Base-by-base conservation (phyloP, 805 yeast species). In the Nakazawaea ambrosiae region DNA sequence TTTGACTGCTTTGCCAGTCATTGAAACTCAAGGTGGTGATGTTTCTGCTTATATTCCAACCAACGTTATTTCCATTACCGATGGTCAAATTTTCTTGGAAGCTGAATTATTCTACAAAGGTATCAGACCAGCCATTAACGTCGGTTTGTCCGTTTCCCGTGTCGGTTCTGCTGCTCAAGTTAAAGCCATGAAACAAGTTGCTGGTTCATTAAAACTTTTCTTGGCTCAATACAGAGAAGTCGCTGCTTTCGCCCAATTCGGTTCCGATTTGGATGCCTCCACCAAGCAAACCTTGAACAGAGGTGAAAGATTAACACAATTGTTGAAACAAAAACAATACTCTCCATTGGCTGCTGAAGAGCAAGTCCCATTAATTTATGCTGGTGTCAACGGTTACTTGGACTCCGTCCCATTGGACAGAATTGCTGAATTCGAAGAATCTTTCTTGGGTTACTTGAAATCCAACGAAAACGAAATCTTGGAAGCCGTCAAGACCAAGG, bases 161-260 rank as follows among this genome's bases (percentile, higher is more conserved):
- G 98, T 92, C 75, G 98, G 98, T 75, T 90, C 97, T 51, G 98
- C 98, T 61, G 98, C 98, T 61, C 98, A 92, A 79, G 97, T 92
- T 60, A 92, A 92, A 81, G 98, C 98, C 71, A 87, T 92, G 94
- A 92, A 92, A 76, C 97, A 92, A 80, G 97, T 92, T 72, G 98
- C 98, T 56, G 99, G 98, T 83, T 92, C 98, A 56, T 84, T 92
- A 75, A 92, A 92, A 74, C 86, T 92, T 70, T 92, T 88, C 96
- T 85, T 92, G 80, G 99, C 99, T 60, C 99, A 92, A 79, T 92
- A 92, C 85, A 89, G 99, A 87, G 99, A 92, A 82, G 98, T 92
- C 60, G 98, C 98, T 66, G 98, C 99, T 61, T 92, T 92, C 71
- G 98, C 99, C 60, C 99, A 92, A 80, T 92, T 92, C 80, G 99